A percentile compares a stretch with the other conserved stretches of the same genome.
These are phyloP conservation scores for Rubus idaeus DNA, from an alignment of 306 rosid genomes.

Conservation along the genomic window DNA sequence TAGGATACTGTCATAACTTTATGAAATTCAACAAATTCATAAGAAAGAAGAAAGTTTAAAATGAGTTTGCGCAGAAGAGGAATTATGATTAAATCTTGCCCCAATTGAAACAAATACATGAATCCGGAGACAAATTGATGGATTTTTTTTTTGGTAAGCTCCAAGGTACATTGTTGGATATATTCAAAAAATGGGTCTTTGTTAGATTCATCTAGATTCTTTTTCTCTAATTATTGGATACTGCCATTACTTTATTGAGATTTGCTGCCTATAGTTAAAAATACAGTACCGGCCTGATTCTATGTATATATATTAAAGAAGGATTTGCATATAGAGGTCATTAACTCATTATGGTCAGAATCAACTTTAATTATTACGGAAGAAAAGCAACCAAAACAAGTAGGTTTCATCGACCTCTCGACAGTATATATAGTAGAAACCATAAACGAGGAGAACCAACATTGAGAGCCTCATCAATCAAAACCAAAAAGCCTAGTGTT, in stretches of 20 bases:
- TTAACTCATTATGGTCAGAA: background rate
- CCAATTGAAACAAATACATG: too few relatives aligned
- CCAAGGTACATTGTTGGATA: too few relatives aligned
- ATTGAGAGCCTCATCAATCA: background rate
- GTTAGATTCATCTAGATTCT: background rate
- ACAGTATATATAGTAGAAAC: too few relatives aligned
- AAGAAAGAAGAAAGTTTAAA: too few relatives aligned
- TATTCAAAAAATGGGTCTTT: background rate
- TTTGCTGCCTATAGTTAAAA: background rate
- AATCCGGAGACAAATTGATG: too few relatives aligned
- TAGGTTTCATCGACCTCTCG: conserved; percentile 9
- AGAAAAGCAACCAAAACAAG: background rate
- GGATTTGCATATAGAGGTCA: background rate
- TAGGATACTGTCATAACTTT: background rate
- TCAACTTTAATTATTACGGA: background rate
- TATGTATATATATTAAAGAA: background rate
- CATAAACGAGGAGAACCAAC: background rate
- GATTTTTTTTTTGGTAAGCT: too few relatives aligned
- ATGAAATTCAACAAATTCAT: background rate
- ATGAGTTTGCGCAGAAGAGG: too few relatives aligned
- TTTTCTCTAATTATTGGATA: background rate
- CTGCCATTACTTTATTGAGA: background rate
- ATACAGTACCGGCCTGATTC: background rate
- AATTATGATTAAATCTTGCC: too few relatives aligned
- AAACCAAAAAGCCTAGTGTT: background rate